Evolutionary conservation across 2,329 filamentous ascomycete genomes (phyloP).

Genomic region (Epichloe coenophiala): DNA sequence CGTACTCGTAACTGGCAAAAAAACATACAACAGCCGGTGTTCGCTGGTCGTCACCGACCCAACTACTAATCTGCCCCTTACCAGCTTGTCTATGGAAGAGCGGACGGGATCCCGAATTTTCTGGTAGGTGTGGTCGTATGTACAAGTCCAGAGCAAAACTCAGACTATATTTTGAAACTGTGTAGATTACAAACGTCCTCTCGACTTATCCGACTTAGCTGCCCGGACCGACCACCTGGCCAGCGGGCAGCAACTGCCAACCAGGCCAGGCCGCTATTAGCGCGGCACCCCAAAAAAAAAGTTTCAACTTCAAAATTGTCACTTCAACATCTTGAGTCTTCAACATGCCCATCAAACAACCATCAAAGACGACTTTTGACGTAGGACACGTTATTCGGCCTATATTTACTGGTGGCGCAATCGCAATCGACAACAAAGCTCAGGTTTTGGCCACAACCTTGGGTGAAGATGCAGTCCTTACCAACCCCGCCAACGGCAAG

Average conservation of each 20-base stretch:
- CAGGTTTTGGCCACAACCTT: slow-evolving; percentile 75
- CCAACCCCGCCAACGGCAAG: slow-evolving; percentile 68
- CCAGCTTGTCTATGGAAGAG: no score
- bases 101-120: no score
- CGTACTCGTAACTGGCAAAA: fast-evolving
- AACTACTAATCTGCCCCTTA: no score
- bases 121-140: no score
- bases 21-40: no score
- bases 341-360: slow-evolving; percentile 44
- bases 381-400: slow-evolving; percentile 72
- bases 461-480: slow-evolving; percentile 80
- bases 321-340: neutral
- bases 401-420: slow-evolving; percentile 83
- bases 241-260: neutral
- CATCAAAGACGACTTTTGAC: slow-evolving; percentile 80
- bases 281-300: slow-evolving; percentile 5
- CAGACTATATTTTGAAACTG: no score
- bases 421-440: slow-evolving; percentile 70
- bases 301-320: neutral
- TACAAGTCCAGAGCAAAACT: fast-evolving
- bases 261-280: neutral
- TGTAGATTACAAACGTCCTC: no score
- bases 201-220: no score
- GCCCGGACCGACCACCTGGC: neutral
- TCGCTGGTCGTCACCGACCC: no score